phyloP scores from a whole-genome alignment of 2,329 filamentous ascomycete species.

The Sporothrix inflata region DNA sequence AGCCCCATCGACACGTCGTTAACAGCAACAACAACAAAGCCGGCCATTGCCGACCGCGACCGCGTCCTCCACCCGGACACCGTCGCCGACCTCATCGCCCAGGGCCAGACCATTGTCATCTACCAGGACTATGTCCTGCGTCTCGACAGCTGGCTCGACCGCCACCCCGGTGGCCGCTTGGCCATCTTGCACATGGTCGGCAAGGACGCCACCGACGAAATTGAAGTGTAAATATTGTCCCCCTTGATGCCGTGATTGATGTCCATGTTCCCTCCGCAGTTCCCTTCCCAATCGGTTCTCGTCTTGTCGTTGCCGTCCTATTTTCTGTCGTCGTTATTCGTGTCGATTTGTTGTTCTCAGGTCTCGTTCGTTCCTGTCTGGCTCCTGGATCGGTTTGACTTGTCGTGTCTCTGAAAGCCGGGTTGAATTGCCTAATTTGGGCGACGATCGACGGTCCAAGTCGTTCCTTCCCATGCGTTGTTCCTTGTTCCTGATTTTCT shows the following conservation, averaged over 20 bases:
- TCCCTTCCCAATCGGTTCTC: neutral
- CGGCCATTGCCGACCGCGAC: neutral
- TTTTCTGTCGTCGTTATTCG: neutral
- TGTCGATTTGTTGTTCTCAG: neutral
- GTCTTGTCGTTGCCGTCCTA: neutral
- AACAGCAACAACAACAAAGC: neutral
- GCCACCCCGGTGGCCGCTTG: constrained; percentile 62
- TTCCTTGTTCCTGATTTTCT: neutral
- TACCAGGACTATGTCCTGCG: constrained; percentile 58
- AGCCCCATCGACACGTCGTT: neutral
- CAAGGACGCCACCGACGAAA: constrained; percentile 62
- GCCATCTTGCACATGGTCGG: constrained; percentile 66
- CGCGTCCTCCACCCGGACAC: constrained; percentile 47
- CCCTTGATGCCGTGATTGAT: neutral
- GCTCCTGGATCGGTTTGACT: neutral
- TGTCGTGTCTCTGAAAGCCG: neutral
- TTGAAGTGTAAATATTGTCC: constrained; percentile 54
- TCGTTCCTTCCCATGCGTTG: neutral
- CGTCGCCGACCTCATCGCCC: constrained; percentile 56
- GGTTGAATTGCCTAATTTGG: neutral
- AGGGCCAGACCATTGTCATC: constrained; percentile 60
- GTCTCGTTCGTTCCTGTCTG: neutral
- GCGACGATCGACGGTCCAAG: neutral
- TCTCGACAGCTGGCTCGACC: constrained; percentile 61
- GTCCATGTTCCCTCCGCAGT: neutral